Evolutionary conservation across 768 basidiomycete genomes (phyloP), one percentile per base, ranked within the genome.

Genomic region (Pilatotrama ljubarskyi): DNA sequence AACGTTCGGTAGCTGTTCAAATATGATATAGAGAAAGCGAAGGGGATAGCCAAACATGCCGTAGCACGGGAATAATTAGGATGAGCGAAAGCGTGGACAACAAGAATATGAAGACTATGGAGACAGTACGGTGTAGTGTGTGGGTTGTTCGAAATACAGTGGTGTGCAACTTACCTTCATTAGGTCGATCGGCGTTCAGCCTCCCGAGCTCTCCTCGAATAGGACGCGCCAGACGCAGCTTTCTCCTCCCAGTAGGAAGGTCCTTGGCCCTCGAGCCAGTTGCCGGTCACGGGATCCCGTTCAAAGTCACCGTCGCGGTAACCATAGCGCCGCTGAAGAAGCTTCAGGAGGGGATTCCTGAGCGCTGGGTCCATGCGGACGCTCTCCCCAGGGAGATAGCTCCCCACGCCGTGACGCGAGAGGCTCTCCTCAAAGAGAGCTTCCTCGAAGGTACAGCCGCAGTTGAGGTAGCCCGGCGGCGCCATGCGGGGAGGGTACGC

Each of bases 251-350:
- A 92, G 20, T 69, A 54, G 18, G 70, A 68, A 42, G 82, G 84
- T 13, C 85, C 86, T 69, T 93, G 88, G 26, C 82, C 86, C 14
- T 82, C 81, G 15, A 79, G 42, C 92, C 92, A 94, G 35, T 81
- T 78, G 13, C 87, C 87, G 0, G 84, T 82, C 41, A 71, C 58
- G 0, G 85, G 73, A 63, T 91, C 82, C 48, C 86, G 82, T 66
- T 94, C 92, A 65, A 94, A 94, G 69, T 94, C 91, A 1, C 91
- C 91, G 71, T 94, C 91, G 55, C 82, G 82, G 73, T 94, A 94
- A 25, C 81, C 82, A 68, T 90, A 94, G 40, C 91, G 82, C 64
- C 81, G 69, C 70, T 91, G 78, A 32, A 94, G 76, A 32, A 94
- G 76, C 72, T 78, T 82, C 61, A 93, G 78, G 44, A 93, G 80